A percentile compares a stretch with the other conserved stretches of the same genome.
Conservation (phyloP, 2,329 filamentous ascomycete genomes). For the Aspergillus pseudotamarii region DNA sequence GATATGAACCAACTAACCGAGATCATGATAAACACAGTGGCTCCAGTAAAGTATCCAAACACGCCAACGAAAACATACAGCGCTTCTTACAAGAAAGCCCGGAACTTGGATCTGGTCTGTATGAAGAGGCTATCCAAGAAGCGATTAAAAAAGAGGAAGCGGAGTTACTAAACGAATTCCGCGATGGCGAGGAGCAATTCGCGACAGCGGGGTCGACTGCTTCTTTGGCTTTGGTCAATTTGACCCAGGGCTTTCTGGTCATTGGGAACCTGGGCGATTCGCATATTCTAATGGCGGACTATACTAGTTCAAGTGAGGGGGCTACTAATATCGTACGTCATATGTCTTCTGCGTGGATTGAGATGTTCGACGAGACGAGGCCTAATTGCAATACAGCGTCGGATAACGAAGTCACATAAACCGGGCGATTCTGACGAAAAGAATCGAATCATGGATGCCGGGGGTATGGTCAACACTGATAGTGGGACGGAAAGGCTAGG, state of each 20-base stretch:
- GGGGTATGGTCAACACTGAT: slow-evolving; percentile 5
- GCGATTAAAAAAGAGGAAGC: slow-evolving; percentile 9
- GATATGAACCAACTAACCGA: neutral
- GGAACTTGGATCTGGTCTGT: neutral
- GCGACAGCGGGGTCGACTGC: slow-evolving; percentile 11
- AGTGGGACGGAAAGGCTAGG: slow-evolving; percentile 11
- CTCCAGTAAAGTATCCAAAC: slow-evolving; percentile 5
- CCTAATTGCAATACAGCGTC: neutral
- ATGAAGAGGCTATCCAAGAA: slow-evolving; percentile 9
- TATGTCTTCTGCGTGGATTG: neutral
- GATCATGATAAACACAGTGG: neutral
- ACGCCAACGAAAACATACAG: slow-evolving; percentile 4
- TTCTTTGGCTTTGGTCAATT: slow-evolving; percentile 7
- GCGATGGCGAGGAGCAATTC: slow-evolving; percentile 6
- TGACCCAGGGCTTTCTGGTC: slow-evolving; percentile 9
- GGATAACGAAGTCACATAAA: slow-evolving; percentile 12
- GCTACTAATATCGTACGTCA: neutral
- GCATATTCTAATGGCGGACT: slow-evolving; percentile 8
- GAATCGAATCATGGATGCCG: slow-evolving; percentile 12
- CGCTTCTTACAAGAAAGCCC: neutral
- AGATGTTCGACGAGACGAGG: neutral
- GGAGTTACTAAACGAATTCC: slow-evolving; percentile 5
- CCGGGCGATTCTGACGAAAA: slow-evolving; percentile 5
- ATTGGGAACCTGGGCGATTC: slow-evolving; percentile 16
- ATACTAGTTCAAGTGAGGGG: neutral